Conservation (phyloP, 768 basidiomycete genomes). For the Phanerochaete carnosa region DNA sequence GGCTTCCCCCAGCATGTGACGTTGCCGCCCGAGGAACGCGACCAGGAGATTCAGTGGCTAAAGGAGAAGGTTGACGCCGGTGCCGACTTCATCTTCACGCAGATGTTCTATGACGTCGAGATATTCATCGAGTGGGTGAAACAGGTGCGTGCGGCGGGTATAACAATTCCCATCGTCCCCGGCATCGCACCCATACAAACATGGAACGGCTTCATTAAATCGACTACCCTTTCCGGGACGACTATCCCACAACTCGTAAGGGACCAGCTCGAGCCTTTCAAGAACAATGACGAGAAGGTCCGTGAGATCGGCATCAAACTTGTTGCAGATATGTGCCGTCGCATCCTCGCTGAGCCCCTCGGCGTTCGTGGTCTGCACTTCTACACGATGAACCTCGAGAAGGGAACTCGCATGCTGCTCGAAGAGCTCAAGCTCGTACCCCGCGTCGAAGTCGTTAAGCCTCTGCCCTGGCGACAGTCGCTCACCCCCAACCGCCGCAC, state of each 20-base stretch:
- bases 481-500: constrained; percentile 89
- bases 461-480: constrained; percentile 97
- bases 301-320: constrained; percentile 90
- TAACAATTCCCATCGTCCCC: constrained; percentile 86
- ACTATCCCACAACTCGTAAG: constrained; percentile 72
- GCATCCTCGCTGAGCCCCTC: constrained; percentile 74
- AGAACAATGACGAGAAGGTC: constrained; percentile 92
- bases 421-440: constrained; percentile 90
- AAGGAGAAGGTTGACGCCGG: constrained; percentile 93
- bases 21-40: constrained; percentile 70
- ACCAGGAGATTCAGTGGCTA: constrained; percentile 77
- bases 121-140: constrained; percentile 92
- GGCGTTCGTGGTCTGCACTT: constrained; percentile 91
- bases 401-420: constrained; percentile 91
- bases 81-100: constrained; percentile 92
- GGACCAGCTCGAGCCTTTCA: constrained; percentile 79
- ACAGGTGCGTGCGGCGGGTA: constrained; percentile 76
- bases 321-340: constrained; percentile 91
- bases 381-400: constrained; percentile 97
- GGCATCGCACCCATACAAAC: constrained; percentile 96
- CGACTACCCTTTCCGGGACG: constrained; percentile 76
- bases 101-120: constrained; percentile 96
- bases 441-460: constrained; percentile 86
- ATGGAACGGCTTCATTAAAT: constrained; percentile 90
- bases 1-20: constrained; percentile 86